Percentiles rank a stretch among this genome's conserved stretches.
Conservation (phyloP, 2,329 filamentous ascomycete genomes). For the Hirsutella rhossiliensis region DNA sequence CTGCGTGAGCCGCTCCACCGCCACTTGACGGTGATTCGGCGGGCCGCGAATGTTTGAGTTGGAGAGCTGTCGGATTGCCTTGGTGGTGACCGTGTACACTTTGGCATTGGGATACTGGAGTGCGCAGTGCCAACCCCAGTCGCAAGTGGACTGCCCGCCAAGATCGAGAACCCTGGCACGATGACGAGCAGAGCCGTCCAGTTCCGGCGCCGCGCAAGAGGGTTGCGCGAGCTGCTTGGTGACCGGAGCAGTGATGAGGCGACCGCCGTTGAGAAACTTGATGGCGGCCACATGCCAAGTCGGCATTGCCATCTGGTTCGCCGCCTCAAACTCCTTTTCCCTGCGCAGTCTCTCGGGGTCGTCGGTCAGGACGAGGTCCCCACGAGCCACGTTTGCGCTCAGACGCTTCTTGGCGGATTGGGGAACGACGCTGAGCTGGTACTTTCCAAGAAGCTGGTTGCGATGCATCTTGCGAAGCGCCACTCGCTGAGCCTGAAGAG, state of each 20-base stretch:
- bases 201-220: conserved; percentile 33
- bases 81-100: conserved; percentile 78
- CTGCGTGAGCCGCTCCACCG: conserved; percentile 62
- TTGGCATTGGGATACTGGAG: conserved; percentile 74
- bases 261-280: conserved; percentile 52
- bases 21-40: conserved; percentile 73
- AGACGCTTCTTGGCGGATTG: conserved; percentile 59
- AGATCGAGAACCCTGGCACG: conserved; percentile 70
- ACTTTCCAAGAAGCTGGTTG: conserved; percentile 75
- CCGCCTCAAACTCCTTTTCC: conserved; percentile 73
- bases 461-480: conserved; percentile 62
- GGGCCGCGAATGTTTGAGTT: conserved; percentile 73
- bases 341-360: conserved; percentile 50
- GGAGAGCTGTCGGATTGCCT: conserved; percentile 55
- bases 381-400: conserved; percentile 61
- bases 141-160: conserved; percentile 71
- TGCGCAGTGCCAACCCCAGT: conserved; percentile 94
- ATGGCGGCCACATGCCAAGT: conserved; percentile 50
- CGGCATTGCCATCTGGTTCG: conserved; percentile 54
- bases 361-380: conserved; percentile 51
- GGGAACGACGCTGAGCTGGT: conserved; percentile 59
- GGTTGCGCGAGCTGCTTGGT: conserved; percentile 47
- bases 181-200: conserved; percentile 31
- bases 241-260: conserved; percentile 50
- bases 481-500: conserved; percentile 71